These are phyloP conservation scores for Oxalis stricta DNA, from an alignment of 441 rosid genomes.

Conservation along the genomic window DNA sequence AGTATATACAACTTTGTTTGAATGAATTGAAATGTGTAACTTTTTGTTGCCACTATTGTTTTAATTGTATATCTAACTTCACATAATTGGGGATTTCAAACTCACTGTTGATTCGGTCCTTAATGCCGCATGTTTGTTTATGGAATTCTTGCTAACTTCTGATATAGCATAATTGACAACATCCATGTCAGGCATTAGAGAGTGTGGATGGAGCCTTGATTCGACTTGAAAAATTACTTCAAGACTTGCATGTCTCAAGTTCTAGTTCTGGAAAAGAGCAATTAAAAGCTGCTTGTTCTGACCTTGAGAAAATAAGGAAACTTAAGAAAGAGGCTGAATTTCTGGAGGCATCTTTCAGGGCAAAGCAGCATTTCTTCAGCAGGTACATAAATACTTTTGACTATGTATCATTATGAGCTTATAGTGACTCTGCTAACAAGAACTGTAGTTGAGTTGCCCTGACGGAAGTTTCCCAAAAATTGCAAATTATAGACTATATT, in stretches of 20 bases:
- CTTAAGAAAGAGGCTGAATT: conserved; percentile 98
- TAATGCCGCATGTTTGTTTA: conserved; percentile 5
- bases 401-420: not conserved
- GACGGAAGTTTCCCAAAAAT: not conserved
- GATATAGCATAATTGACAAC: conserved; percentile 11
- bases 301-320: conserved; percentile 93
- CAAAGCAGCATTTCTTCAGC: conserved; percentile 78
- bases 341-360: conserved; percentile 94
- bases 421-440: not conserved
- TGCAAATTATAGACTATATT: not conserved
- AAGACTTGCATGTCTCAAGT: conserved; percentile 68
- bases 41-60: not conserved
- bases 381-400: conserved; percentile 29
- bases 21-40: too few relatives aligned
- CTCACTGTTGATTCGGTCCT: not conserved
- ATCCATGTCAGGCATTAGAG: conserved; percentile 62
- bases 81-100: not conserved
- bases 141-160: conserved; percentile 9
- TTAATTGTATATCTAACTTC: not conserved
- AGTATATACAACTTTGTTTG: not conserved
- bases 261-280: conserved; percentile 81
- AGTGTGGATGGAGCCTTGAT: conserved; percentile 82
- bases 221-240: conserved; percentile 75
- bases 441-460: not conserved
- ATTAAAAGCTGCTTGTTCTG: conserved; percentile 92